Evolutionary conservation across 176 grass and related monocot species (phyloP), one percentile per base, ranked within the genome.

Genomic region (Juncus inflexus): DNA sequence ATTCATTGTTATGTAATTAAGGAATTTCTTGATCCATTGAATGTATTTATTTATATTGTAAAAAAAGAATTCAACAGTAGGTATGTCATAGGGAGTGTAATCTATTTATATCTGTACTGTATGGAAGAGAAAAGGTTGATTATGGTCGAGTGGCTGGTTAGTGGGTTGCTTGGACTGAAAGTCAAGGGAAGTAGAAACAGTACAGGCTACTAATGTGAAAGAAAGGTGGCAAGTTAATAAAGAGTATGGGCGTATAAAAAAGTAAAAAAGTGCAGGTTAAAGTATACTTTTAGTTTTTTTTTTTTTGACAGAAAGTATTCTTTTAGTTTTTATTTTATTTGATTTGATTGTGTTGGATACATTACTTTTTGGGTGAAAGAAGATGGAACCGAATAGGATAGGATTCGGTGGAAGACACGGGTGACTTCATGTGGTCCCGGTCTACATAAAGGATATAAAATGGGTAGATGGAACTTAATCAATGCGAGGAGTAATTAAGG

Each of bases 361-460:
- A 1, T 47, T 47, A 9, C 9, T 39, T 70, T 70, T 70, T 12
- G 67, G 2, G 55, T 70, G 55, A 47, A 70, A 70, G 51, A 70
- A 70, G 36, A 58, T 2, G 6, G 6, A 28, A 28, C 65, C 36
- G 51, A 54, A 55, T 55, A 56, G 37, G 52, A 58, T 58, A 56
- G 13, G 67, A 70, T 70, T 70, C 38, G 52, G 67, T 70, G 67
- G 67, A 19, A 70, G 67, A 69, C 67, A 70, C 13, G 50, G 65
- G 65, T 53, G 19, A 28, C 19, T 50, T 50, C 12, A 3, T 10
- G 67, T 56, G 67, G 52, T 45, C 38, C 66, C 47, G 15, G 52
- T 67, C 12, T 40, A 43, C 9, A 56, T 55, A 58, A 70, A 49
- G 54, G 28, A 5, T 69, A 52, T 28, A 28, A 28, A 28, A 28